Conservation (phyloP, 495 filamentous ascomycete species). For the Penicillium argentinense region DNA sequence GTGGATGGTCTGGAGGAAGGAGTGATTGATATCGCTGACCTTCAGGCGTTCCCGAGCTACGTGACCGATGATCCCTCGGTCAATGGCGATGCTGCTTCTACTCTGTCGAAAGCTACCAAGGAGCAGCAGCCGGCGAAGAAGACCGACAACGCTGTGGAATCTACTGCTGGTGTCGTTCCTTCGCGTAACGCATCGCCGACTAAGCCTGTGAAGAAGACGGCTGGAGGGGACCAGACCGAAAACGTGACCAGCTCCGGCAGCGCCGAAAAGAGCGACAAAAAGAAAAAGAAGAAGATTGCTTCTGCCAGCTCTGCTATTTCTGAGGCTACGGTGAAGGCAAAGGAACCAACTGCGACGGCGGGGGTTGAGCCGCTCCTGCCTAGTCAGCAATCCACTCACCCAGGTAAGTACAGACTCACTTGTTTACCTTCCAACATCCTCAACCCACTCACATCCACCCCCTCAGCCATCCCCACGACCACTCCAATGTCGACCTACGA, state of each 20-base stretch:
- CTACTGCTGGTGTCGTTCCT: slow-evolving; percentile 28
- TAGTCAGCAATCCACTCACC: neutral
- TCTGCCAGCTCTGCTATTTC: slow-evolving; percentile 30
- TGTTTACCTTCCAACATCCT: slow-evolving; percentile 1
- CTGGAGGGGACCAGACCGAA: slow-evolving; percentile 42
- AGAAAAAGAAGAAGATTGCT: slow-evolving; percentile 57
- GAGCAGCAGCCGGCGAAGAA: slow-evolving; percentile 45
- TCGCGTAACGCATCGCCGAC: slow-evolving; percentile 42
- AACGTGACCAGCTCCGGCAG: slow-evolving; percentile 25
- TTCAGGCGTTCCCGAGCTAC: slow-evolving; percentile 46
- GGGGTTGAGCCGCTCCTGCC: slow-evolving; percentile 21
- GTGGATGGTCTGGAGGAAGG: slow-evolving; percentile 71
- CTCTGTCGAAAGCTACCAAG: slow-evolving; percentile 36
- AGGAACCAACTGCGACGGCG: slow-evolving; percentile 22
- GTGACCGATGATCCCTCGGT: slow-evolving; percentile 49
- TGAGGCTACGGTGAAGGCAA: slow-evolving; percentile 34
- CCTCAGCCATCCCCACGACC: neutral
- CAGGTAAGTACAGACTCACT: slow-evolving; percentile 22
- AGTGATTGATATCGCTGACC: slow-evolving; percentile 51
- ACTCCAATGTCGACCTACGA: slow-evolving; percentile 25
- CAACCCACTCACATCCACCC: neutral
- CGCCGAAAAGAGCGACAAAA: slow-evolving; percentile 55
- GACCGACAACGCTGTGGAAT: slow-evolving; percentile 23
- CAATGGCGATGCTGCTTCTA: slow-evolving; percentile 47
- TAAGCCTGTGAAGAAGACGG: slow-evolving; percentile 46